Percentiles rank a stretch among this genome's conserved stretches.
Evolutionary conservation across 805 yeast genomes (phyloP).

Genomic region (Saccharomyces eubayanus): DNA sequence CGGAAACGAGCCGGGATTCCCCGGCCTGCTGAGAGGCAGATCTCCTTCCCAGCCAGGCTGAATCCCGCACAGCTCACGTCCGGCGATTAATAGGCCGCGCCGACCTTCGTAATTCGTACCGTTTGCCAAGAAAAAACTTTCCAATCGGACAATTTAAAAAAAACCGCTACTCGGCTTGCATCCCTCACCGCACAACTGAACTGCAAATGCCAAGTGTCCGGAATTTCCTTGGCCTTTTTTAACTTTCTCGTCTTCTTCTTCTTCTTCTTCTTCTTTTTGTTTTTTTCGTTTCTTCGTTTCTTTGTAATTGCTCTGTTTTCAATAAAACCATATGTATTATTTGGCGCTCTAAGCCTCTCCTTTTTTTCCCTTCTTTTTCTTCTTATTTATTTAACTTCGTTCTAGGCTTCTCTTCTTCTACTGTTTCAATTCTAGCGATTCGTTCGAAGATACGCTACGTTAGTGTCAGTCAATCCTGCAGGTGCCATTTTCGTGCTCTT

Average conservation of each 20-base stretch:
- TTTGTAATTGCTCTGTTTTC: background rate
- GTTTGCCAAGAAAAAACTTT: slow-evolving; percentile 11
- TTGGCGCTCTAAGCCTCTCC: background rate
- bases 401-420: background rate
- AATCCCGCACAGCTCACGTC: too few relatives aligned
- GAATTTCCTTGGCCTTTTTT: background rate
- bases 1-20: too few relatives aligned
- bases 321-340: background rate
- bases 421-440: background rate
- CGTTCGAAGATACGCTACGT: background rate
- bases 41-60: too few relatives aligned
- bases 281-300: background rate
- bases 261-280: too few relatives aligned
- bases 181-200: background rate
- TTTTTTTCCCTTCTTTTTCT: background rate
- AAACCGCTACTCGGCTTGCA: background rate
- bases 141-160: background rate
- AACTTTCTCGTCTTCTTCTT: background rate
- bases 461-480: background rate
- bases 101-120: background rate
- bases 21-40: too few relatives aligned
- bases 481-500: background rate
- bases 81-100: background rate
- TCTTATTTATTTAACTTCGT: background rate
- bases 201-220: background rate